A percentile compares a stretch with the other conserved stretches of the same genome.
These are phyloP conservation scores for Mycosarcoma maydis DNA, from an alignment of 1,284 basidiomycete species.

Conservation along the genomic window DNA sequence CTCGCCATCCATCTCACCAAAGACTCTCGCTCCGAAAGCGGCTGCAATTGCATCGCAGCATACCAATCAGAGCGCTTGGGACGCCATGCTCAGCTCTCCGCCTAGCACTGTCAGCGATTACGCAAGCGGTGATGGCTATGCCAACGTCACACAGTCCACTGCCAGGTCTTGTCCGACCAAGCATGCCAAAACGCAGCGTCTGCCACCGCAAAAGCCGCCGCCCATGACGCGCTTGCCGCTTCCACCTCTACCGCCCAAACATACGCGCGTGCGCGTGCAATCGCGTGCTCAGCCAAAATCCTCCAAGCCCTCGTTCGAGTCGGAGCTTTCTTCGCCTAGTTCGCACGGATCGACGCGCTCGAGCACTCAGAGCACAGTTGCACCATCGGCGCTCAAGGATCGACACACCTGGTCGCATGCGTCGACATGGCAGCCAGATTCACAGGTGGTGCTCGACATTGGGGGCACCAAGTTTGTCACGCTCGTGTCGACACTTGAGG, in stretches of 20 bases:
- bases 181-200: slow-evolving; percentile 6
- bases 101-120: slow-evolving; percentile 15
- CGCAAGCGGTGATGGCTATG: slow-evolving; percentile 5
- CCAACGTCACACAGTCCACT: background rate
- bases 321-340: background rate
- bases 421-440: too few relatives aligned
- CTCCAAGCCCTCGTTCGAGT: background rate
- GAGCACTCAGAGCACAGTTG: too few relatives aligned
- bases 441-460: slow-evolving; percentile 17
- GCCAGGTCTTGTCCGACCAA: slow-evolving; percentile 5
- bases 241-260: slow-evolving; percentile 7
- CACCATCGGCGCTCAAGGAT: too few relatives aligned
- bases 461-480: slow-evolving; percentile 31
- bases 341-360: too few relatives aligned
- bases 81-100: slow-evolving; percentile 2
- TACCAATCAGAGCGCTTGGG: slow-evolving; percentile 10
- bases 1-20: too few relatives aligned
- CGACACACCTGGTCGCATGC: too few relatives aligned
- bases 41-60: too few relatives aligned
- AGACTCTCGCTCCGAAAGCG: too few relatives aligned
- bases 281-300: background rate
- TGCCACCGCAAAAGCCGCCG: slow-evolving; percentile 45
- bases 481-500: slow-evolving; percentile 4
- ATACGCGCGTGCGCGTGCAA: background rate
- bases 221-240: slow-evolving; percentile 24